A percentile compares a stretch with the other conserved stretches of the same genome.
phyloP scores from a whole-genome alignment of 1,139 yeast species.

The Hansenula sp. region DNA sequence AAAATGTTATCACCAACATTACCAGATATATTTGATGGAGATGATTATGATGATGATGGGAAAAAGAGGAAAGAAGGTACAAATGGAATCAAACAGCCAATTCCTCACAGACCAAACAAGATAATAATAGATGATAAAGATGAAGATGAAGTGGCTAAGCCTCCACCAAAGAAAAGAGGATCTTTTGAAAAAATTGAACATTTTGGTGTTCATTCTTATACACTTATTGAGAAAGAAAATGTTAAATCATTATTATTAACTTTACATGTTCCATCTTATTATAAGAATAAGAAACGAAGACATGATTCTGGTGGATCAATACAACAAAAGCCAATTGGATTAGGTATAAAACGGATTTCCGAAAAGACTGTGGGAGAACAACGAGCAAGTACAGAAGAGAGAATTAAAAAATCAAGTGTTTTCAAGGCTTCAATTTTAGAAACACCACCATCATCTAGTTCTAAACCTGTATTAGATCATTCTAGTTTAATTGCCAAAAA shows the following conservation, averaged over 20 bases:
- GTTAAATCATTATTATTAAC: slow-evolving; percentile 6
- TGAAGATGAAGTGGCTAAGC: background rate
- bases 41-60: background rate
- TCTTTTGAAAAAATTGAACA: slow-evolving; percentile 8
- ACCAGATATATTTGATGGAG: slow-evolving; percentile 7
- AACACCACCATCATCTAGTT: background rate
- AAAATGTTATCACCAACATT: slow-evolving; percentile 20
- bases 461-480: background rate
- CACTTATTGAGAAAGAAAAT: slow-evolving; percentile 1
- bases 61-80: background rate
- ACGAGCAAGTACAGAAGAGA: background rate
- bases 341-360: background rate
- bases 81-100: background rate
- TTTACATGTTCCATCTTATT: slow-evolving; percentile 13
- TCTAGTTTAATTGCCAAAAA: slow-evolving; percentile 3
- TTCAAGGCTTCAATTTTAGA: background rate
- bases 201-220: slow-evolving; percentile 9
- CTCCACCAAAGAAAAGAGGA: background rate
- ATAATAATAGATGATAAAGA: background rate
- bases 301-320: too few relatives aligned
- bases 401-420: background rate
- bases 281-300: slow-evolving; percentile 4
- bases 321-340: background rate
- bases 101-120: background rate
- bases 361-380: background rate